A percentile compares a stretch with the other conserved stretches of the same genome.
Evolutionary conservation across 2,329 filamentous ascomycete species (phyloP).

Genomic region (Hypoxylon sp.): DNA sequence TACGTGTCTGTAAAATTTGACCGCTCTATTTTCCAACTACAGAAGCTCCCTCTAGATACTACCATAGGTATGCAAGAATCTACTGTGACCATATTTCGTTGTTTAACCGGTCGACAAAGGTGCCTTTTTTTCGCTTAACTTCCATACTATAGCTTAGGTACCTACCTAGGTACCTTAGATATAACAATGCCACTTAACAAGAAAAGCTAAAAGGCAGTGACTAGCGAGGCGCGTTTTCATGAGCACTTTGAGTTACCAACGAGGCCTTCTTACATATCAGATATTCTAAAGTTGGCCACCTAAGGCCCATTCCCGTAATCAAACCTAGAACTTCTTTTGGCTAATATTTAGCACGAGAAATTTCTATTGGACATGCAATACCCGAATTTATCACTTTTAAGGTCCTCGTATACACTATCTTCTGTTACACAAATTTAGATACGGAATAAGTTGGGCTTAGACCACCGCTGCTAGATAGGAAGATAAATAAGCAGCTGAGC

Average conservation of each 20-base stretch:
- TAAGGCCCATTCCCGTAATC: neutral
- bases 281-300: neutral
- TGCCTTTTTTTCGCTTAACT: neutral
- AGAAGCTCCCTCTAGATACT: constrained; percentile 7
- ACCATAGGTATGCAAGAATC: neutral
- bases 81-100: neutral
- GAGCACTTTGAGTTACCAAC: neutral
- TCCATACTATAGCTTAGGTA: neutral
- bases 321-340: neutral
- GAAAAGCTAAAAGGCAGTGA: neutral
- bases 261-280: neutral
- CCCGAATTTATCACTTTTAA: neutral
- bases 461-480: neutral
- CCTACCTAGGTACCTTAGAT: neutral
- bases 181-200: neutral
- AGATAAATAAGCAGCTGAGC: neutral
- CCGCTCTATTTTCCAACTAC: constrained; percentile 6
- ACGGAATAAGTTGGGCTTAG: neutral
- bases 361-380: neutral
- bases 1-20: constrained; percentile 9
- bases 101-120: neutral
- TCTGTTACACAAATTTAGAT: neutral
- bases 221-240: neutral
- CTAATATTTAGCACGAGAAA: neutral
- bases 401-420: neutral